Percentiles rank a stretch among this genome's conserved stretches.
phyloP scores from a whole-genome alignment of 2,329 filamentous ascomycete species.

The Trichophyton schoenleinii region DNA sequence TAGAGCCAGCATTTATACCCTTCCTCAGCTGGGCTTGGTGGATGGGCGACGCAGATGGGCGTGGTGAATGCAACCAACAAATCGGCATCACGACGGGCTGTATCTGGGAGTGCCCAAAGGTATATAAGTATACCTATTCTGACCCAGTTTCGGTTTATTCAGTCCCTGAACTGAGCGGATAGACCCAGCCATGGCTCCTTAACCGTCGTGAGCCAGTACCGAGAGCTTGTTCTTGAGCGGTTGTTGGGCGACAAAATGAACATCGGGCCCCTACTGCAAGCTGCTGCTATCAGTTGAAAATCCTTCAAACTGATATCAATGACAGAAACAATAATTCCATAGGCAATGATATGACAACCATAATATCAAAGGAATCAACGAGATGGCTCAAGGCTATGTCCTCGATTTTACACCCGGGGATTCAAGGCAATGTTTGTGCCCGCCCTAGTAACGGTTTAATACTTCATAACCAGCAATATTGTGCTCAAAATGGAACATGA shows the following conservation, averaged over 20 bases:
- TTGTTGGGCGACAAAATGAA: no score
- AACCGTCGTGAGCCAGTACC: not conserved
- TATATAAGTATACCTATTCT: not conserved
- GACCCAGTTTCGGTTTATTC: not conserved
- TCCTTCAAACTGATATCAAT: not conserved
- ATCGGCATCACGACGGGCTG: not conserved
- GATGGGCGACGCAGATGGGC: not conserved
- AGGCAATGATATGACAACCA: not conserved
- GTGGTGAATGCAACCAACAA: not conserved
- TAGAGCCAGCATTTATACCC: not conserved
- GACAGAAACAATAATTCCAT: not conserved
- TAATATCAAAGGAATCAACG: not conserved
- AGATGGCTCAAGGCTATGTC: not conserved
- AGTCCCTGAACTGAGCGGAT: not conserved
- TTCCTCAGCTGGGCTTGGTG: not conserved
- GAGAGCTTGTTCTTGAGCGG: not conserved
- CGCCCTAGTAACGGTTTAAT: not conserved
- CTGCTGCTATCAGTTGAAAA: not conserved
- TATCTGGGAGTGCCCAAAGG: not conserved
- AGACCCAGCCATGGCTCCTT: not conserved
- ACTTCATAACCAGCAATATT: conserved; percentile 2
- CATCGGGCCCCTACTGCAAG: not conserved
- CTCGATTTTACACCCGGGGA: not conserved
- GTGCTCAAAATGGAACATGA: conserved; percentile 11
- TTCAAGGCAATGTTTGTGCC: not conserved